A percentile compares a stretch with the other conserved stretches of the same genome.
These are phyloP conservation scores for Aegilops tauschii DNA, from an alignment of 176 grass and related monocot genomes.

Conservation along the genomic window DNA sequence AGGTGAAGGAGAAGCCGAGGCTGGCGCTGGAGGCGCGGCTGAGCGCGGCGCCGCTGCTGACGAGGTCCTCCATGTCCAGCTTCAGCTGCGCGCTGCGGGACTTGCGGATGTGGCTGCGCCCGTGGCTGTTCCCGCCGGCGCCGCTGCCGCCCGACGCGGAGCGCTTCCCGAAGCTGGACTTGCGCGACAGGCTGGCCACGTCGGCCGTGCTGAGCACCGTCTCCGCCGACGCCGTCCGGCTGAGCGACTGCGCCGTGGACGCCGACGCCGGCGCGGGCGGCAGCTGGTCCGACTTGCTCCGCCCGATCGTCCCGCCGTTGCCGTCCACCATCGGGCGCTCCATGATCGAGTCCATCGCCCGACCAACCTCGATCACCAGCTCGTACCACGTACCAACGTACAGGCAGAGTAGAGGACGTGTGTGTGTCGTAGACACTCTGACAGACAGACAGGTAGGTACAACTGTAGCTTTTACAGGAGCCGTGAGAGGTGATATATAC, in stretches of 20 bases:
- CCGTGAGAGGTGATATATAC: slow-evolving; percentile 2
- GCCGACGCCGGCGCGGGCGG: background rate
- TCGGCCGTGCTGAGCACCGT: slow-evolving; percentile 47
- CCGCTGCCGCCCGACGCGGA: slow-evolving; percentile 40
- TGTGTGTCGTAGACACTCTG: too few relatives aligned
- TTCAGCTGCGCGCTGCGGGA: slow-evolving; percentile 79
- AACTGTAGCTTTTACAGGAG: slow-evolving; percentile 32
- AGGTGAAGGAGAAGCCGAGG: slow-evolving; percentile 95
- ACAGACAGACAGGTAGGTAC: background rate
- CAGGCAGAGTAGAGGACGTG: background rate
- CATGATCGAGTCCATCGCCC: slow-evolving; percentile 21
- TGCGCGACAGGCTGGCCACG: slow-evolving; percentile 35
- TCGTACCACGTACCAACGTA: background rate
- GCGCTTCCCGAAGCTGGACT: slow-evolving; percentile 53
- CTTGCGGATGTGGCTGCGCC: slow-evolving; percentile 62
- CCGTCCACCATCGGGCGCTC: slow-evolving; percentile 17
- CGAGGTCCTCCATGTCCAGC: slow-evolving; percentile 75
- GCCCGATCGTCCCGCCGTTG: slow-evolving; percentile 15
- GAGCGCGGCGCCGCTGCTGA: slow-evolving; percentile 69
- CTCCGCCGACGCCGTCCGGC: slow-evolving; percentile 75
- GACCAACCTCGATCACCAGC: background rate
- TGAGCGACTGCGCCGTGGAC: slow-evolving; percentile 42
- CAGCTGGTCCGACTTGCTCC: slow-evolving; percentile 68
- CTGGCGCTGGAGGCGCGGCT: slow-evolving; percentile 97
- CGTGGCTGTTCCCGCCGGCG: slow-evolving; percentile 19